Evolutionary conservation across 768 basidiomycete genomes (phyloP).

Genomic region (Lentinula detonsa): DNA sequence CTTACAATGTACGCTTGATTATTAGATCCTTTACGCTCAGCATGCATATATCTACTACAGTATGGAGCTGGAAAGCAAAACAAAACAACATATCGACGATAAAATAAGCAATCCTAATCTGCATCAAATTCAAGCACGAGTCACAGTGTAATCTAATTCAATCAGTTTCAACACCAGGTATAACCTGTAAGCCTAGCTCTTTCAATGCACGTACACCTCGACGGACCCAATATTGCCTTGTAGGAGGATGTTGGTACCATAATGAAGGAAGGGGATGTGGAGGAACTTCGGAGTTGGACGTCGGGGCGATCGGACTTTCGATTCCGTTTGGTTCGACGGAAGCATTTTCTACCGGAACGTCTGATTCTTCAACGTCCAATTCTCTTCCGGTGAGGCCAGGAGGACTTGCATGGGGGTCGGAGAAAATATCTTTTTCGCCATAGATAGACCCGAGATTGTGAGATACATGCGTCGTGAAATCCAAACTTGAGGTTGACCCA

Average conservation of each 20-base stretch:
- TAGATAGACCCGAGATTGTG: not conserved
- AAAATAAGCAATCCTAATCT: not conserved
- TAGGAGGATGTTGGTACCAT: constrained; percentile 3
- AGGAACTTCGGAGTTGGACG: not conserved
- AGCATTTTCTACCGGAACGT: not conserved
- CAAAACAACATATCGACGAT: not conserved
- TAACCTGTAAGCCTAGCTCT: not conserved
- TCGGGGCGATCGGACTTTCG: not conserved
- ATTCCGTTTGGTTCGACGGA: not conserved
- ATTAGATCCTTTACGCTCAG: not conserved
- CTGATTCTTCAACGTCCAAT: not conserved
- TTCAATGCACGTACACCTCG: not conserved
- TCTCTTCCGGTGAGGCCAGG: not conserved
- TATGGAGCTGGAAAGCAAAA: not conserved
- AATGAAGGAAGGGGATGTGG: not conserved
- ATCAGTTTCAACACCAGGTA: not conserved
- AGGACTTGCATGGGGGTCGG: not conserved
- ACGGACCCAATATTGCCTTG: constrained; percentile 2
- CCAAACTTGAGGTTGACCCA: not conserved
- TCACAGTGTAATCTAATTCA: not conserved
- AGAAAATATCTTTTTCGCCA: not conserved
- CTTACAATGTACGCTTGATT: not conserved
- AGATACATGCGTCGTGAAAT: not conserved
- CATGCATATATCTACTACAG: not conserved
- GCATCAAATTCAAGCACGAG: too few relatives aligned